Evolutionary conservation across 371 early-diverging fungal genomes (phyloP).

Genomic region (Mucor indicus): DNA sequence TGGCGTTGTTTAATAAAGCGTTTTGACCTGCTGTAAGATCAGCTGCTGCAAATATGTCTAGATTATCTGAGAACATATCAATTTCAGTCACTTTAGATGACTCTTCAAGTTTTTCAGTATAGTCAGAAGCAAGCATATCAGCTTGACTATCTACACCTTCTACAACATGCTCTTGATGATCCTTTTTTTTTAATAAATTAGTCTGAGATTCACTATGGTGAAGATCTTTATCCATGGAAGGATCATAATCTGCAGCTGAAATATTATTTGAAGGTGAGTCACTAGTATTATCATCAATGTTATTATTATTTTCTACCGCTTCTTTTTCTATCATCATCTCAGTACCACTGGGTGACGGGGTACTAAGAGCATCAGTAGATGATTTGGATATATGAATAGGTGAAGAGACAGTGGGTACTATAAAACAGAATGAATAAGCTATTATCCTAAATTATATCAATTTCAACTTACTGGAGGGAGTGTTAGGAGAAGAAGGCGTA

Average conservation of each 20-base stretch:
- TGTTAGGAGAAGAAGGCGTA: slow-evolving; percentile 14
- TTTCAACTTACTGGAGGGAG: slow-evolving; percentile 6
- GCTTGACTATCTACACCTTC: slow-evolving; percentile 40
- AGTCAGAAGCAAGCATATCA: slow-evolving; percentile 64
- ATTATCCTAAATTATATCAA: background rate
- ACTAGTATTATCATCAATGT: background rate
- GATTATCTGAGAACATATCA: slow-evolving; percentile 77
- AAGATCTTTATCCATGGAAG: slow-evolving; percentile 49
- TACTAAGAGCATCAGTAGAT: background rate
- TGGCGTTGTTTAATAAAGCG: slow-evolving; percentile 10
- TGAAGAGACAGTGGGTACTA: slow-evolving; percentile 5
- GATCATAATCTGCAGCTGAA: slow-evolving; percentile 79
- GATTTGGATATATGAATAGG: slow-evolving; percentile 7
- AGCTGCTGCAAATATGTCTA: slow-evolving; percentile 51
- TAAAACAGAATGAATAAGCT: background rate
- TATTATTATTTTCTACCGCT: slow-evolving; percentile 4
- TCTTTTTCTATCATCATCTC: slow-evolving; percentile 11
- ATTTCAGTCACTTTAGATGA: slow-evolving; percentile 38
- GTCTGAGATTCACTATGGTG: slow-evolving; percentile 36
- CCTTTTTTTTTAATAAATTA: slow-evolving; percentile 54
- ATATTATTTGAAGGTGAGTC: slow-evolving; percentile 45
- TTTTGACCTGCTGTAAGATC: slow-evolving; percentile 22
- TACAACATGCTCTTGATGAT: slow-evolving; percentile 39
- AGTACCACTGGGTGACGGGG: background rate
- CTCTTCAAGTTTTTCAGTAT: slow-evolving; percentile 44